Evolutionary conservation across 768 basidiomycete species (phyloP), one percentile per base, ranked within the genome.

Genomic region (Hypsizygus marmoreus): DNA sequence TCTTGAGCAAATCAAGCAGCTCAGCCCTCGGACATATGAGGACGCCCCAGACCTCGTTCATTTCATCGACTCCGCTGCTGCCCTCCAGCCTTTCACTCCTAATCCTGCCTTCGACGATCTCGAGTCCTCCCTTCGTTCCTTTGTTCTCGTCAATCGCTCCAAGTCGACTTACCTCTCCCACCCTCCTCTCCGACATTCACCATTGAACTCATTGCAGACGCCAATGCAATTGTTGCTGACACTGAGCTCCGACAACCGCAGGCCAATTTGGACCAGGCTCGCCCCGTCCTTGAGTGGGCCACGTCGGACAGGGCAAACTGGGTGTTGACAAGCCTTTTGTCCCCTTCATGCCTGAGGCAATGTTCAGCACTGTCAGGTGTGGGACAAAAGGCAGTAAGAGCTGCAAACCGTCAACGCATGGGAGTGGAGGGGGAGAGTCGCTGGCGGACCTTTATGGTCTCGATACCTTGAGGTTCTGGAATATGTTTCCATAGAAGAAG

Each of bases 381-480:
- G 68, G 69, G 4, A 70, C 70, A 23, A 74, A 64, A 36, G 69
- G 71, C 31, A 47, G 54, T 36, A 75, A 73, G 65, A 66, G 57
- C 47, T 46, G 63, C 32, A 59, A 70, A 43, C 66, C 73, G 40
- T 69, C 74, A 10, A 61, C 56, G 28, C 59, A 53, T n/a, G 58
- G 44, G 62, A 53, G 63, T 48, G 59, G 61, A 39, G 76, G 80
- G 4, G 72, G 10, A 72, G 91, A 45, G 86, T 88, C 32, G 86
- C 89, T 34, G 88, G 92, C 48, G 89, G 88, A n/a, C 43, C 60
- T 81, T 4, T 76, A 84, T 55, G 91, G 91, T 19, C 81, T 97
- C 5, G 89, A n/a, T n/a, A 98, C 95, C 2, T 70, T 98, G 40
- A 69, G 94, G 48, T 97, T 97, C 67, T 97, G 95, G 95, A 95